A percentile compares a stretch with the other conserved stretches of the same genome.
phyloP scores from a whole-genome alignment of 352 stramenopile species.

The Globisporangium parvum region DNA sequence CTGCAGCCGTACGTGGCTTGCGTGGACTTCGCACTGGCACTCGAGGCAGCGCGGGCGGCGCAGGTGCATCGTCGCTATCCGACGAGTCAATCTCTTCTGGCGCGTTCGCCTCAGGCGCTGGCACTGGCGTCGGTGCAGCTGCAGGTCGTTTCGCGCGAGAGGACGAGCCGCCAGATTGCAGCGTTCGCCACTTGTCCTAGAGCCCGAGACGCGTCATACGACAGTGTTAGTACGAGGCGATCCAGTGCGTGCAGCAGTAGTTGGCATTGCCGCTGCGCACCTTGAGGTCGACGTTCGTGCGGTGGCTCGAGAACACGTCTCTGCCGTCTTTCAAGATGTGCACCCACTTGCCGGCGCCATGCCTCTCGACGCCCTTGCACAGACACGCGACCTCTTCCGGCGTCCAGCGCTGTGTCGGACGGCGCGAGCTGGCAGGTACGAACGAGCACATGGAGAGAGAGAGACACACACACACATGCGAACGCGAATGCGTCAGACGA shows the following conservation, averaged over 20 bases:
- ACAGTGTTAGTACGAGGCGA: background rate
- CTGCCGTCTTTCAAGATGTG: constrained; percentile 32
- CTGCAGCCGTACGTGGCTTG: background rate
- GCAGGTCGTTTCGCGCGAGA: background rate
- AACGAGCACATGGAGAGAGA: background rate
- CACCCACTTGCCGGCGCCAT: constrained; percentile 40
- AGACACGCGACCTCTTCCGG: constrained; percentile 37
- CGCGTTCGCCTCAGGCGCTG: background rate
- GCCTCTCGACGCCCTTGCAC: constrained; percentile 28
- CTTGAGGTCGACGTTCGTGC: constrained; percentile 68
- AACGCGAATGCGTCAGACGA: too few species aligned
- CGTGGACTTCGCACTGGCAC: too few species aligned
- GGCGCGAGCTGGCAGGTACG: constrained; percentile 12
- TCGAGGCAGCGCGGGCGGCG: background rate
- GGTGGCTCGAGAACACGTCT: constrained; percentile 32
- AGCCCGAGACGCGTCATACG: background rate
- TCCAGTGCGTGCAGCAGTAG: background rate
- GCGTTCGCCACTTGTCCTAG: constrained; percentile 46
- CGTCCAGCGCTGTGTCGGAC: constrained; percentile 32
- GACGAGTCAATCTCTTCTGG: background rate
- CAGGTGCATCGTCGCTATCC: background rate
- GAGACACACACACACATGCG: too few species aligned
- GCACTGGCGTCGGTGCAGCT: too few species aligned
- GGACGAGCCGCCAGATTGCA: constrained; percentile 13
- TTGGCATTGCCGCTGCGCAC: constrained; percentile 10